Percentiles rank a stretch among this genome's conserved stretches.
These are phyloP conservation scores for Naganishia liquefaciens DNA, from an alignment of 1,284 basidiomycete genomes.

Conservation along the genomic window DNA sequence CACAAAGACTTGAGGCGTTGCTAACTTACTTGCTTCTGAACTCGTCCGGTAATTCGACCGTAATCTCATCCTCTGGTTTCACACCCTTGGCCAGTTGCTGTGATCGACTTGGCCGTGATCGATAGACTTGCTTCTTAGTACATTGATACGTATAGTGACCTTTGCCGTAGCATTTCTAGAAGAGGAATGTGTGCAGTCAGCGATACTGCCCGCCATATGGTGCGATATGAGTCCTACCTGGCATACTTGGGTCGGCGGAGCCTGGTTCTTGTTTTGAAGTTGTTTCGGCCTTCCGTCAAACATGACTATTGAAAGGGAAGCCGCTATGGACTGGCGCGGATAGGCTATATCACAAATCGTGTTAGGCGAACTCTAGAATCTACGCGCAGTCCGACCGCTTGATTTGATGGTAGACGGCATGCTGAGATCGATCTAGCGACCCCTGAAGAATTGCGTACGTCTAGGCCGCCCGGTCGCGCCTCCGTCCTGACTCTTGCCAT, in stretches of 20 bases:
- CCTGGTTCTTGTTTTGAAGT: conserved; percentile 42
- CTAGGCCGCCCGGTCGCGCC: no score
- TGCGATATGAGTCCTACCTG: conserved; percentile 41
- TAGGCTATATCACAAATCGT: no score
- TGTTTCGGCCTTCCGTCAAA: conserved; percentile 40
- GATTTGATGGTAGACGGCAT: no score
- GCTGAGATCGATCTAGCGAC: no score
- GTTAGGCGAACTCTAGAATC: no score
- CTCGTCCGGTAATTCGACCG: conserved; percentile 53
- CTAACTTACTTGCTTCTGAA: conserved; percentile 44
- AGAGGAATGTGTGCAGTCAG: conserved; percentile 9
- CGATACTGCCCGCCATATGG: not conserved
- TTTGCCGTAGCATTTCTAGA: conserved; percentile 49
- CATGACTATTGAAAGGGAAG: not conserved
- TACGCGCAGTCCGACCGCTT: no score
- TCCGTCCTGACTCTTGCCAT: no score
- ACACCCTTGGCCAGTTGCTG: conserved; percentile 42
- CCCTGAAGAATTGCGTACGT: no score
- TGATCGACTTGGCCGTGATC: conserved; percentile 47
- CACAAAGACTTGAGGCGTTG: not conserved
- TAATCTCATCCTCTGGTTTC: conserved; percentile 40
- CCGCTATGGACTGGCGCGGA: no score
- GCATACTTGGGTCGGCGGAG: conserved; percentile 49
- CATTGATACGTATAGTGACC: conserved; percentile 55
- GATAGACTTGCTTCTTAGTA: conserved; percentile 47